Evolutionary conservation across 2,329 filamentous ascomycete genomes (phyloP).

Genomic region (Pleoardoris graminearum): DNA sequence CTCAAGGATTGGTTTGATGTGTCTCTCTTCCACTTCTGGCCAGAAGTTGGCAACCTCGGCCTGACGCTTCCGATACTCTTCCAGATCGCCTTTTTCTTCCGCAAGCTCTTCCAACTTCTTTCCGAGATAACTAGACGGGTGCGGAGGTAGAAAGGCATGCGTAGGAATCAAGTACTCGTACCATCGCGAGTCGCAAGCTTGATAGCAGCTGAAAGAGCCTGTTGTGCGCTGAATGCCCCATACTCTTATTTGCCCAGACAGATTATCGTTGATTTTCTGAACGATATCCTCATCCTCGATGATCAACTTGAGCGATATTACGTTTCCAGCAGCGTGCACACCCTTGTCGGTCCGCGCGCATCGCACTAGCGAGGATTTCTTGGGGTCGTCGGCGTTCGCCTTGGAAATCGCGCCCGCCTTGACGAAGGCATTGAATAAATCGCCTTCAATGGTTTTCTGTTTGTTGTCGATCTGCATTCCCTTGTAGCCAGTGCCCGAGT

Average conservation of each 20-base stretch:
- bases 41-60: slow-evolving; percentile 81
- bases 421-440: slow-evolving; percentile 90
- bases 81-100: slow-evolving; percentile 71
- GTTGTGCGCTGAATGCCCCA: slow-evolving; percentile 93
- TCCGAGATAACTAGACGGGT: slow-evolving; percentile 83
- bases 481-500: slow-evolving; percentile 94
- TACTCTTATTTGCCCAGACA: slow-evolving; percentile 87
- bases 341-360: slow-evolving; percentile 97
- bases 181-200: slow-evolving; percentile 90
- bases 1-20: slow-evolving; percentile 70
- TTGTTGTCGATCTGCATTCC: slow-evolving; percentile 83
- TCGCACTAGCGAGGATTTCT: slow-evolving; percentile 90
- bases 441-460: slow-evolving; percentile 93
- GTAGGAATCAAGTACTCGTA: slow-evolving; percentile 97
- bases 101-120: slow-evolving; percentile 80
- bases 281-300: slow-evolving; percentile 88
- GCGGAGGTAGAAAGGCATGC: slow-evolving; percentile 88
- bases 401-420: slow-evolving; percentile 92
- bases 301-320: slow-evolving; percentile 94
- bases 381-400: slow-evolving; percentile 93
- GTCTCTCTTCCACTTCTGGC: slow-evolving; percentile 76
- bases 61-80: slow-evolving; percentile 69
- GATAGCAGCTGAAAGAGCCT: slow-evolving; percentile 92
- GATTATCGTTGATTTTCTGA: slow-evolving; percentile 82
- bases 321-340: slow-evolving; percentile 92